Evolutionary conservation across 2,329 filamentous ascomycete species (phyloP), one percentile per base, ranked within the genome.

Genomic region (Stemphylium lycopersici): DNA sequence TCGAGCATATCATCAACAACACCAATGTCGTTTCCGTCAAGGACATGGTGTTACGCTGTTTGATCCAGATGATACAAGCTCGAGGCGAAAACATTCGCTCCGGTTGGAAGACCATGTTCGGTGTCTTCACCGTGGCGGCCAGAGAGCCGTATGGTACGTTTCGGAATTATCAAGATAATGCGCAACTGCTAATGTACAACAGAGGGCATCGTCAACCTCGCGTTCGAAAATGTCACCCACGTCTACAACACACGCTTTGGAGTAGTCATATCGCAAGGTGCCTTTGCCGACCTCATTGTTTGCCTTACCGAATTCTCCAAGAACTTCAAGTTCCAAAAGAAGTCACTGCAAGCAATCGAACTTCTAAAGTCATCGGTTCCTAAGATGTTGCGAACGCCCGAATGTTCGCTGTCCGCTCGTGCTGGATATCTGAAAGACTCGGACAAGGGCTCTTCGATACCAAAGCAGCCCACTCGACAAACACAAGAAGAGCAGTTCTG

Each of bases 51-150:
- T 80, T 99, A 20, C 87, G 93, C 38, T 99, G 96, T 72, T 80
- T 99, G 57, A 96, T 97, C 52, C 96, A 99, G 76, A 99, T 99
- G 96, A 96, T 99, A 42, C 95, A 99, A 78, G 93, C 93, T 29
- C 85, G 91, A 53, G 96, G 96, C 5, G 90, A 97, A 76, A 98
- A 98, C 66, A 99, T 99, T 69, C 88, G 93, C 47, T 97, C 93
- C 34, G 95, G 95, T 4, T 99, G 95, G 95, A 89, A 95, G 72
- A 98, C 96, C 16, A 99, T 99, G 93, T 98, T 99, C 76, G 95
- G 93, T 3, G 93, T 97, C 26, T 99, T 99, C 71, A 97, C 93
- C 1, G 92, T 98, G 33, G 95, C 96, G 24, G 95, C 96, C 15
- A 84, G 89, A 57, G 96, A 98, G 71, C 91, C 90, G 13, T 93